A percentile compares a stretch with the other conserved stretches of the same genome.
phyloP scores from a whole-genome alignment of 2,329 filamentous ascomycete species.

The Aspergillus sp. region DNA sequence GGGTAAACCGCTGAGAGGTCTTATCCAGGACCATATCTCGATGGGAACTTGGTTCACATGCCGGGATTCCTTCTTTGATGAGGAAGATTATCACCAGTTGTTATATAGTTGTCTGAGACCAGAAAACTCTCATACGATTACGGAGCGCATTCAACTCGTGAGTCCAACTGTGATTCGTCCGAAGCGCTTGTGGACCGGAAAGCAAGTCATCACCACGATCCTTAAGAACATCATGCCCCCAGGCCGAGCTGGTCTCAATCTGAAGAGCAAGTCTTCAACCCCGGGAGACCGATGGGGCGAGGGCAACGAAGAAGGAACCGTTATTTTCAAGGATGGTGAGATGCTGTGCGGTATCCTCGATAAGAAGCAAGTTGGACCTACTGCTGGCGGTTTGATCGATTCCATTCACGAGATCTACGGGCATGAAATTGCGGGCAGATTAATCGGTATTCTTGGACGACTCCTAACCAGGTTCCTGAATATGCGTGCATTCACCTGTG shows the following conservation, averaged over 20 bases:
- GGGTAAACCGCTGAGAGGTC: conserved; percentile 84
- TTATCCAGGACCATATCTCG: conserved; percentile 98
- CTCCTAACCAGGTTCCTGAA: conserved; percentile 83
- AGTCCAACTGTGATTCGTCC: conserved; percentile 79
- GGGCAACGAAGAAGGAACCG: conserved; percentile 64
- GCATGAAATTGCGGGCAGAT: conserved; percentile 73
- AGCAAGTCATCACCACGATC: conserved; percentile 89
- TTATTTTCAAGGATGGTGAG: conserved; percentile 80
- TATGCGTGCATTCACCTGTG: conserved; percentile 93
- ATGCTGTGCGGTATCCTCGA: conserved; percentile 87
- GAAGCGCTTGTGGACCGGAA: conserved; percentile 80
- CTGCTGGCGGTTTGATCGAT: conserved; percentile 79
- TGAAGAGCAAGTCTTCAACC: conserved; percentile 73
- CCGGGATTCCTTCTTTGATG: conserved; percentile 82
- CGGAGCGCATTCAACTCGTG: conserved; percentile 73
- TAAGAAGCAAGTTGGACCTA: conserved; percentile 89
- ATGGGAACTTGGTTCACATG: conserved; percentile 87
- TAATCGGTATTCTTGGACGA: conserved; percentile 82
- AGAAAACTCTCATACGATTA: conserved; percentile 80
- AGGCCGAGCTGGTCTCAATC: conserved; percentile 67
- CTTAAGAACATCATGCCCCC: conserved; percentile 82
- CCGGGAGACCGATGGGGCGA: conserved; percentile 71
- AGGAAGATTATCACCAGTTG: conserved; percentile 86
- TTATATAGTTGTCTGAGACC: conserved; percentile 84
- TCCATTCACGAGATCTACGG: conserved; percentile 91